A percentile compares a stretch with the other conserved stretches of the same genome.
Evolutionary conservation across 768 basidiomycete genomes (phyloP).

Genomic region (Panus rudis): DNA sequence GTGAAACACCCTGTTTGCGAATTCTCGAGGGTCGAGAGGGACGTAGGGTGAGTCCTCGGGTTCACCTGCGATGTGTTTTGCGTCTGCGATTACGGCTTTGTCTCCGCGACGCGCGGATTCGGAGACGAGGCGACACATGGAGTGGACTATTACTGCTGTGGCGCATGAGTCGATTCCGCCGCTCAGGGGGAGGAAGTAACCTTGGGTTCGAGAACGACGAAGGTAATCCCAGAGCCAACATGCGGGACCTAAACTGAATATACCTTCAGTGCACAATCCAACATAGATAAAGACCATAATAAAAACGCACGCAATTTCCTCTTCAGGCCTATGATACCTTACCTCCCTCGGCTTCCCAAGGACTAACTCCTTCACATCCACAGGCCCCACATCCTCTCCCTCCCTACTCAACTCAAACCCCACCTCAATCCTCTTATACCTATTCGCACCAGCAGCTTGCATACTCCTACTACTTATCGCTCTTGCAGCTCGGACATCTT

Average conservation of each 20-base stretch:
- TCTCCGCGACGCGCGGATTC: slow-evolving; percentile 72
- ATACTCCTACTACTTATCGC: slow-evolving; percentile 78
- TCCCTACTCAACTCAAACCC: slow-evolving; percentile 74
- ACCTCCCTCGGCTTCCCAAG: slow-evolving; percentile 34
- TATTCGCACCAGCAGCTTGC: slow-evolving; percentile 74
- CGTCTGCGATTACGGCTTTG: slow-evolving; percentile 83
- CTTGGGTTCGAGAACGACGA: slow-evolving; percentile 85
- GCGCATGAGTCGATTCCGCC: slow-evolving; percentile 98
- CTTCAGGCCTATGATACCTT: slow-evolving; percentile 81
- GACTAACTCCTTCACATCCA: slow-evolving; percentile 20
- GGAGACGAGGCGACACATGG: slow-evolving; percentile 89
- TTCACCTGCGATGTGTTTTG: slow-evolving; percentile 83
- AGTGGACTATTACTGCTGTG: slow-evolving; percentile 91
- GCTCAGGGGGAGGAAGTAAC: slow-evolving; percentile 92
- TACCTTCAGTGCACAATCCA: background rate
- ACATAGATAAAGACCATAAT: background rate
- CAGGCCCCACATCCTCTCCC: slow-evolving; percentile 36
- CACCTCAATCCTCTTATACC: slow-evolving; percentile 79
- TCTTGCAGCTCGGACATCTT: slow-evolving; percentile 88
- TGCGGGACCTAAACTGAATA: slow-evolving; percentile 80
- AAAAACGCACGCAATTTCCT: slow-evolving; percentile 88
- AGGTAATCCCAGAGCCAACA: slow-evolving; percentile 99
- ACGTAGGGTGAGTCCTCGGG: slow-evolving; percentile 73
- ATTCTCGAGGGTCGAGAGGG: slow-evolving; percentile 83
- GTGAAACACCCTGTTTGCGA: slow-evolving; percentile 84